A percentile compares a stretch with the other conserved stretches of the same genome.
Conservation (phyloP, 2,329 filamentous ascomycete species). For the Incumbomyces lentus region DNA sequence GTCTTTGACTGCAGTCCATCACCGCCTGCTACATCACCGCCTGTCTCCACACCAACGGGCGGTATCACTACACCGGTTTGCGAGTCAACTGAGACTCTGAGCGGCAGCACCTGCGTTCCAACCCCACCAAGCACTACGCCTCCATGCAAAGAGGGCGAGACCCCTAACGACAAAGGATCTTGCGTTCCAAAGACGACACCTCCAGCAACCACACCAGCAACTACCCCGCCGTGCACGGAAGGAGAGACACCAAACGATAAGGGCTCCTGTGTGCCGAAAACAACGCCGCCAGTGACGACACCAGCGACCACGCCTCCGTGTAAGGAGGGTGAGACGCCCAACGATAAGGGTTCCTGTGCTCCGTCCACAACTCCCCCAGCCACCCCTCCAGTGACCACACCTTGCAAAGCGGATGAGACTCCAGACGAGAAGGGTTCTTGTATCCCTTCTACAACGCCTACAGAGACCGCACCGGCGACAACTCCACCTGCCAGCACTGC, state of each 20-base stretch:
- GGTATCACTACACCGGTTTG: constrained; percentile 5
- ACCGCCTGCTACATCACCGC: constrained; percentile 18
- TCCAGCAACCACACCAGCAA: background rate
- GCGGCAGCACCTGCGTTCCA: constrained; percentile 1
- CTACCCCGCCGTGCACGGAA: background rate
- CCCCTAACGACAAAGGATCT: background rate
- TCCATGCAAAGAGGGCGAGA: background rate
- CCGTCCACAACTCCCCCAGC: constrained; percentile 38
- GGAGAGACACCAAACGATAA: no score
- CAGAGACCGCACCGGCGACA: no score
- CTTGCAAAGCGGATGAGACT: background rate
- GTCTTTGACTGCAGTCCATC: constrained; percentile 57
- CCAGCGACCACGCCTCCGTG: constrained; percentile 16
- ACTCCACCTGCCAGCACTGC: background rate
- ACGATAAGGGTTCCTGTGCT: constrained; percentile 4
- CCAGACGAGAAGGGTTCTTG: background rate
- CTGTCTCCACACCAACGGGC: constrained; percentile 11
- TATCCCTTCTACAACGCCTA: no score
- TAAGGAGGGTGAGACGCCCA: background rate
- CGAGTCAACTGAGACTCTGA: background rate
- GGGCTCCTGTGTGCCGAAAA: background rate
- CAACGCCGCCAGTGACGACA: constrained; percentile 1
- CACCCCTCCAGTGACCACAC: constrained; percentile 22
- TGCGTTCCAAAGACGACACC: background rate
- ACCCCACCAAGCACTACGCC: constrained; percentile 4